Percentiles rank a stretch among this genome's conserved stretches.
Conservation (phyloP, 345 rosid genomes). For the Gossypium longicalyx region DNA sequence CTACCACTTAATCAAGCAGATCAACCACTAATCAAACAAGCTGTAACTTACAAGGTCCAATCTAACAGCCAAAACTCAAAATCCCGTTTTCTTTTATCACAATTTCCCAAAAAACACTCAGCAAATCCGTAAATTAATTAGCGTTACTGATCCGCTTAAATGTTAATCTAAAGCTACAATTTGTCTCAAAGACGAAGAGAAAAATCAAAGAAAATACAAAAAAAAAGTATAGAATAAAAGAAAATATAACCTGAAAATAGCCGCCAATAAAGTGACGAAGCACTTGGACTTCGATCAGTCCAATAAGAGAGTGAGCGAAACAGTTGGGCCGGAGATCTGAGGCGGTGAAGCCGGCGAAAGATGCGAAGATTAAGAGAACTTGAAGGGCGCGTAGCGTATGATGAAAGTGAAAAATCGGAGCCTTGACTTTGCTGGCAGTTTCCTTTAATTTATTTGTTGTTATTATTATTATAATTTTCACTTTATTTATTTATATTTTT, state of each 20-base stretch:
- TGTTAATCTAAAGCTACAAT: background rate
- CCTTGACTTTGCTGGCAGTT: conserved; percentile 2
- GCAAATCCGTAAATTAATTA: background rate
- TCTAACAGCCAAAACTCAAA: background rate
- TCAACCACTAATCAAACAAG: background rate
- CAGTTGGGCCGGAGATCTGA: conserved; percentile 17
- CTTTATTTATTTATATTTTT: background rate
- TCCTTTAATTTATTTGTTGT: background rate
- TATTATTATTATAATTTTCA: background rate
- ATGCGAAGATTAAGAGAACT: conserved; percentile 33
- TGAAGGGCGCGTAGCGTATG: conserved; percentile 14
- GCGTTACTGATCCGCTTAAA: background rate
- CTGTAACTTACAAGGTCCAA: background rate
- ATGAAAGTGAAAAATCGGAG: background rate
- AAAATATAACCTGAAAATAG: conserved; percentile 3
- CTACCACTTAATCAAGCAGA: background rate
- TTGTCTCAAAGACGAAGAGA: background rate
- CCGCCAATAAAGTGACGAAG: background rate
- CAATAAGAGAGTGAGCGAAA: background rate
- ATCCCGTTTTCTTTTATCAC: background rate
- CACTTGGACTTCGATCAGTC: conserved; percentile 11
- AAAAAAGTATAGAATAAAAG: background rate
- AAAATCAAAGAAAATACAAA: conserved; percentile 13
- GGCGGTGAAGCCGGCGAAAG: conserved; percentile 16
- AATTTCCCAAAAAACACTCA: background rate